Evolutionary conservation across 2,329 filamentous ascomycete species (phyloP).

Genomic region (Epichloe uncinata): DNA sequence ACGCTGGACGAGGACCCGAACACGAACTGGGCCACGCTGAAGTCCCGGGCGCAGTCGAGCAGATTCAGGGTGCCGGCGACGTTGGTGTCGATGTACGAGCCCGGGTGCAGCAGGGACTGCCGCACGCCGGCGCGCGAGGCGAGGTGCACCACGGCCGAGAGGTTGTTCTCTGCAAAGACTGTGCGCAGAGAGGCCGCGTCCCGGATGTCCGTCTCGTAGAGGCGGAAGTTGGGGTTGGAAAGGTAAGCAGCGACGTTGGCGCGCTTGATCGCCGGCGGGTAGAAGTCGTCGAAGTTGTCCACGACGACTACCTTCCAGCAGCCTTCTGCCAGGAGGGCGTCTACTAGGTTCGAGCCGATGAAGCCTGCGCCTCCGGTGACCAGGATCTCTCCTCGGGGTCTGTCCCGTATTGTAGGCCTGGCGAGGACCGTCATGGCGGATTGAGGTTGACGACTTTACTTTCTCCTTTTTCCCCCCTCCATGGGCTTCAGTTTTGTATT

Average conservation of each 20-base stretch:
- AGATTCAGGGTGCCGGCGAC: constrained; percentile 12
- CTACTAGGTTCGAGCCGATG: constrained; percentile 14
- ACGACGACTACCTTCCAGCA: constrained; percentile 11
- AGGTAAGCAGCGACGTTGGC: constrained; percentile 11
- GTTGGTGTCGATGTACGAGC: constrained; percentile 12
- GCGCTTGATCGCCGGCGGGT: constrained; percentile 10
- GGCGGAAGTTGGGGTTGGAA: constrained; percentile 9
- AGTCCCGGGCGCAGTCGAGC: constrained; percentile 12
- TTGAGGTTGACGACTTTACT: no score
- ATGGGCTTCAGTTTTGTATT: no score
- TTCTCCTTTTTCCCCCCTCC: no score
- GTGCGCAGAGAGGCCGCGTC: constrained; percentile 3
- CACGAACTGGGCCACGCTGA: constrained; percentile 11
- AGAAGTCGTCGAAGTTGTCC: constrained; percentile 14
- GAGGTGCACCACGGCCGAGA: constrained; percentile 11
- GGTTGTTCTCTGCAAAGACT: constrained; percentile 9
- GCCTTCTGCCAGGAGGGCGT: constrained; percentile 10
- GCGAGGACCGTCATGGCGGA: constrained; percentile 1
- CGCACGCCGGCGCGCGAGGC: constrained; percentile 13
- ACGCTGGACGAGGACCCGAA: constrained; percentile 14
- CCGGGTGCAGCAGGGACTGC: constrained; percentile 9
- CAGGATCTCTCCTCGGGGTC: constrained; percentile 10
- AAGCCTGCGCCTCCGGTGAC: constrained; percentile 15
- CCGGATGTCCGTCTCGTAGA: constrained; percentile 7
- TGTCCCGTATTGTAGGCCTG: not conserved